Conservation (phyloP, 805 yeast species). For the Ogataea nonfermentans region DNA sequence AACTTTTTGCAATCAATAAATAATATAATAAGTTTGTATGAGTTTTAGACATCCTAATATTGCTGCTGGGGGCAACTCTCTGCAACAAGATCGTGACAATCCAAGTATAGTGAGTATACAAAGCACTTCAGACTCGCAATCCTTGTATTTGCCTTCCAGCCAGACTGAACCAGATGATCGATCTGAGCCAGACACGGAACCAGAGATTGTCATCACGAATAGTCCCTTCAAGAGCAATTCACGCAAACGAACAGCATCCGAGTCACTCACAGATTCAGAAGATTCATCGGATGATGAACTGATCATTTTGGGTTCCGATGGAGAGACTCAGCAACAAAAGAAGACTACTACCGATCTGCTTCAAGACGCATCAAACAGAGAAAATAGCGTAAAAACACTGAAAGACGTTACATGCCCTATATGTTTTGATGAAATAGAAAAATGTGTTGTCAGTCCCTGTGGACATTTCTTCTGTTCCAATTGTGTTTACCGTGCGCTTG, state of each 20-base stretch:
- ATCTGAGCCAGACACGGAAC: slow-evolving; percentile 5
- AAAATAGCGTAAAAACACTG: slow-evolving; percentile 28
- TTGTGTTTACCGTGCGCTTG: slow-evolving; percentile 50
- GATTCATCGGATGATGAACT: slow-evolving; percentile 29
- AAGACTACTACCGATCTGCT: slow-evolving; percentile 37
- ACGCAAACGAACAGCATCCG: slow-evolving; percentile 2
- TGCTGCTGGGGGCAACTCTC: slow-evolving; percentile 14
- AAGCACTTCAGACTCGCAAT: slow-evolving; percentile 5
- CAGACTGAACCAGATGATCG: slow-evolving; percentile 6
- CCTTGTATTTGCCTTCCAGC: slow-evolving; percentile 8
- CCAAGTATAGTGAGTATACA: slow-evolving; percentile 6
- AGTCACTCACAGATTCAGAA: slow-evolving; percentile 25
- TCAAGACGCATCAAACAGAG: slow-evolving; percentile 22
- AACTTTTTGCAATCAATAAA: not conserved
- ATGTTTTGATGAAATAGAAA: slow-evolving; percentile 52
- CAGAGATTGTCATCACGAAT: slow-evolving; percentile 7
- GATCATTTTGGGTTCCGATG: slow-evolving; percentile 33
- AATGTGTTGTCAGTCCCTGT: slow-evolving; percentile 50
- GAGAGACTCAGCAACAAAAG: slow-evolving; percentile 31
- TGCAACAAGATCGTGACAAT: not conserved
- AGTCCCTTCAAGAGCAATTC: slow-evolving; percentile 5
- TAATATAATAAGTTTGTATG: slow-evolving; percentile 5
- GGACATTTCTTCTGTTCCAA: slow-evolving; percentile 58
- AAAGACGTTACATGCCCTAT: slow-evolving; percentile 48
- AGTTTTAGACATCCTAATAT: slow-evolving; percentile 22